Conservation (phyloP, 1,284 basidiomycete species). For the Golubevia pallescens region DNA sequence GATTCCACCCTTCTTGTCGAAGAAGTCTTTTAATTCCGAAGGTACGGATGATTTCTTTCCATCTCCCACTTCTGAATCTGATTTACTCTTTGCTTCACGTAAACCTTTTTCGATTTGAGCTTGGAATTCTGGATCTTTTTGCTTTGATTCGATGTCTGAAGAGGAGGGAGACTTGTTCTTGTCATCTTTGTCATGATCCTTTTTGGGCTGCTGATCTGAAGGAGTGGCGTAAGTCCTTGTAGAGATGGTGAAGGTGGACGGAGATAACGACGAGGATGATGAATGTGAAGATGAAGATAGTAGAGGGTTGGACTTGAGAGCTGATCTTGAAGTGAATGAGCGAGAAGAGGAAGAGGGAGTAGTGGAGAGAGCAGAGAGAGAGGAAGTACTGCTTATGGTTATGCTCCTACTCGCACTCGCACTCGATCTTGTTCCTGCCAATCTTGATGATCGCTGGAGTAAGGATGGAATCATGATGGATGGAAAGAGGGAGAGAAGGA, state of each 20-base stretch:
- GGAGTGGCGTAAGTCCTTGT: background rate
- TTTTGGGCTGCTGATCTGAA: constrained; percentile 24
- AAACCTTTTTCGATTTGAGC: constrained; percentile 43
- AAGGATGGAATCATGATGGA: too few relatives aligned
- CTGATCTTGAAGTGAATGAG: background rate
- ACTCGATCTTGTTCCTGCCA: too few relatives aligned
- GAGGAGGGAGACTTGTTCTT: constrained; percentile 4
- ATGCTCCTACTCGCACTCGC: background rate
- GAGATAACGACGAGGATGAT: background rate
- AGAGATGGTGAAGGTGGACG: background rate
- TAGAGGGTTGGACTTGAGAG: background rate
- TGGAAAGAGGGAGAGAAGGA: too few relatives aligned
- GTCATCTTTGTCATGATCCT: constrained; percentile 35
- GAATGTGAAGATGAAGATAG: background rate
- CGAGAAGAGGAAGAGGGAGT: background rate
- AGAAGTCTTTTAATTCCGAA: constrained; percentile 47
- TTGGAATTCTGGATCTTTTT: constrained; percentile 20
- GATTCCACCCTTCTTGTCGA: constrained; percentile 6
- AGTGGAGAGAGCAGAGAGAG: background rate
- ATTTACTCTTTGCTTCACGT: constrained; percentile 40
- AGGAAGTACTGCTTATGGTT: background rate
- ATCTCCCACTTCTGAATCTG: constrained; percentile 13
- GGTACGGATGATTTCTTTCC: constrained; percentile 19
- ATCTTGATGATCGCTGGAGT: too few relatives aligned
- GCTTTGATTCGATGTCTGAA: background rate